phyloP scores from a whole-genome alignment of 2,329 filamentous ascomycete species.

The Mariannaea sp. region DNA sequence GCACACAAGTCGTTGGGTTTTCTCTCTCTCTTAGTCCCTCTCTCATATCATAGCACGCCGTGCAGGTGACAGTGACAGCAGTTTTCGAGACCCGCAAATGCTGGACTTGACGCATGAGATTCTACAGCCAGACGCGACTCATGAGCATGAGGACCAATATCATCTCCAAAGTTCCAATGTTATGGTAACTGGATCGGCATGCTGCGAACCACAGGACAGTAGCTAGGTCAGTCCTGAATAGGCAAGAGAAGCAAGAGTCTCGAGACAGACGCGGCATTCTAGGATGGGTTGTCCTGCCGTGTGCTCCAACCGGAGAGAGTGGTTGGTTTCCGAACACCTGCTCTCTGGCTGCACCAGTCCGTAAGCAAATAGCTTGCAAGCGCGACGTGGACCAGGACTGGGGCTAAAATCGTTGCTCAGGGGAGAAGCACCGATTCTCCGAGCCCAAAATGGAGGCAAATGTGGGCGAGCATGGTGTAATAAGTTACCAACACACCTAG shows the following conservation, averaged over 20 bases:
- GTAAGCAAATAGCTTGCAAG: constrained; percentile 20
- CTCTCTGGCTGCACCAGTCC: constrained; percentile 27
- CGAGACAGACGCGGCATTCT: constrained; percentile 31
- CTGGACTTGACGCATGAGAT: constrained; percentile 23
- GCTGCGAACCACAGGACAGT: constrained; percentile 22
- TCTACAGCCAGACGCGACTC: constrained; percentile 23
- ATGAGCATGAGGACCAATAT: constrained; percentile 20
- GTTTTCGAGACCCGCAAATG: constrained; percentile 26
- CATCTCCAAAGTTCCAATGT: constrained; percentile 17
- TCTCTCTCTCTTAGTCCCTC: background rate
- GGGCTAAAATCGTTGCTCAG: constrained; percentile 13
- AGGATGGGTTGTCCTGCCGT: constrained; percentile 20
- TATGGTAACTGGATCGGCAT: constrained; percentile 15
- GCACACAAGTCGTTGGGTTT: constrained; percentile 14
- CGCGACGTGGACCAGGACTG: constrained; percentile 16
- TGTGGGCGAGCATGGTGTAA: constrained; percentile 11
- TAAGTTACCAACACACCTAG: too few species aligned
- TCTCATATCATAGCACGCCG: background rate
- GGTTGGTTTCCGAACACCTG: constrained; percentile 25
- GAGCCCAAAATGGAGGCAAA: constrained; percentile 8
- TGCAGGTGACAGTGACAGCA: too few species aligned
- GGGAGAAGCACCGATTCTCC: constrained; percentile 23
- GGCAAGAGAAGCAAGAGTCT: constrained; percentile 28
- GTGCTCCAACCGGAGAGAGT: too few species aligned
- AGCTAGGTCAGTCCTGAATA: constrained; percentile 23